Conservation (phyloP, 1,139 yeast species). For the Suhomyces panamericanus region DNA sequence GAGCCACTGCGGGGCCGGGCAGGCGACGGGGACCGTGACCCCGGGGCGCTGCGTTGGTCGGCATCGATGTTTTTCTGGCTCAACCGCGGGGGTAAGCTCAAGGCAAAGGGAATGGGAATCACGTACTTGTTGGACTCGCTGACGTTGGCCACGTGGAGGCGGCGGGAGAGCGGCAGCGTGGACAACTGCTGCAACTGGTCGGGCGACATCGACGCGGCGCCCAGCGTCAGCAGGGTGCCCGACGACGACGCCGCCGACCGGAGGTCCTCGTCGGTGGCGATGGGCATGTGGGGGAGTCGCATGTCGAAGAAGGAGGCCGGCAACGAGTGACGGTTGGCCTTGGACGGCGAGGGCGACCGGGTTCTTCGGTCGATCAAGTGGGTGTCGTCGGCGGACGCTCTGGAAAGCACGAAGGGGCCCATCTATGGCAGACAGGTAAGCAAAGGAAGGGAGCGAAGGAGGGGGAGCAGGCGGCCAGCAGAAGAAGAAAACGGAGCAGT, state of each 20-base stretch:
- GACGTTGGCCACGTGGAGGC: conserved; percentile 36
- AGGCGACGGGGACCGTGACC: conserved; percentile 15
- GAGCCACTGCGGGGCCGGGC: conserved; percentile 9
- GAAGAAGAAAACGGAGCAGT: neutral
- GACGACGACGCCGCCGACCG: conserved; percentile 20
- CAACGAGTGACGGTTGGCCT: conserved; percentile 25
- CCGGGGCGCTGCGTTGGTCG: conserved; percentile 3
- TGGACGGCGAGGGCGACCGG: conserved; percentile 34
- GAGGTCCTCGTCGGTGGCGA: conserved; percentile 23
- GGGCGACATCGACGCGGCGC: conserved; percentile 17
- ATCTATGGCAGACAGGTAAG: neutral
- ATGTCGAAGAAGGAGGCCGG: conserved; percentile 27
- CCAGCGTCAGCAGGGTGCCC: conserved; percentile 13
- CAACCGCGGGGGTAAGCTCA: conserved; percentile 45
- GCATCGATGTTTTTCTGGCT: conserved; percentile 27
- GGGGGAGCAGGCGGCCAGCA: neutral
- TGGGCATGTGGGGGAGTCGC: conserved; percentile 27
- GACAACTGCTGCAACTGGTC: conserved; percentile 36
- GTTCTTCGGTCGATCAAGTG: conserved; percentile 23
- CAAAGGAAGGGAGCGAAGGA: neutral
- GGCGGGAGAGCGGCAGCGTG: conserved; percentile 38
- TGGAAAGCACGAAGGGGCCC: conserved; percentile 5
- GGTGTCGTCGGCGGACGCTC: conserved; percentile 25
- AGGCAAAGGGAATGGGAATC: conserved; percentile 48
- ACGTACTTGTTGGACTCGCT: conserved; percentile 30